phyloP scores from a whole-genome alignment of 257 asterid species.

The Mitragyna speciosa region DNA sequence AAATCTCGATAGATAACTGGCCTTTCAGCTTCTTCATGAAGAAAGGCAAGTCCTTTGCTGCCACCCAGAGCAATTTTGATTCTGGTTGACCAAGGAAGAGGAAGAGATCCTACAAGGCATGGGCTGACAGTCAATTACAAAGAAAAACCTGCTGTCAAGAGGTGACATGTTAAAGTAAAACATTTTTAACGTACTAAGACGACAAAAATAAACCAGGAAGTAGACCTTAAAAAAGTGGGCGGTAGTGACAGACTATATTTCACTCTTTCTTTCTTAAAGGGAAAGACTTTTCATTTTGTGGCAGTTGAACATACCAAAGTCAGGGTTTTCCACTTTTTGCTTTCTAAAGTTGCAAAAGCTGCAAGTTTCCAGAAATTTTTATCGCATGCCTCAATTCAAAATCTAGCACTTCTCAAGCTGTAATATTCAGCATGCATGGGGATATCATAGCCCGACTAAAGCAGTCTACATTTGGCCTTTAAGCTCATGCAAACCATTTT shows the following conservation, averaged over 20 bases:
- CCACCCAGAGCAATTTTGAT: constrained; percentile 94
- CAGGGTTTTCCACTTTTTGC: neutral
- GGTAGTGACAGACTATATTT: neutral
- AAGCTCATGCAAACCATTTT: neutral
- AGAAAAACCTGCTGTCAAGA: constrained; percentile 51
- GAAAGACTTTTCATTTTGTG: neutral
- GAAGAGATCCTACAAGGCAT: constrained; percentile 75
- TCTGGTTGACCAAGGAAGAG: constrained; percentile 96
- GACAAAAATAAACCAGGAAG: neutral
- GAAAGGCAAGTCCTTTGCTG: constrained; percentile 96
- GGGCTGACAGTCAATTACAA: constrained; percentile 55
- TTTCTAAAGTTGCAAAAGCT: neutral
- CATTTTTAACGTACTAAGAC: constrained; percentile 7
- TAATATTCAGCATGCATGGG: constrained; percentile 5
- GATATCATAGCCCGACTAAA: neutral
- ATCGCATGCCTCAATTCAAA: neutral
- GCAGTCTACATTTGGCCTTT: too few species aligned
- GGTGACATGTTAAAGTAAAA: constrained; percentile 6
- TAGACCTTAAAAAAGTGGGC: neutral
- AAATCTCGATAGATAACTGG: constrained; percentile 94
- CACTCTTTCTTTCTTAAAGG: neutral
- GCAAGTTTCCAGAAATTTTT: neutral
- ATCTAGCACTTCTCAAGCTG: neutral
- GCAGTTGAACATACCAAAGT: neutral
- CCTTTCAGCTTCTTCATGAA: constrained; percentile 95